Evolutionary conservation across 2,329 filamentous ascomycete genomes (phyloP).

Genomic region (Ceratocystiopsis minuta): DNA sequence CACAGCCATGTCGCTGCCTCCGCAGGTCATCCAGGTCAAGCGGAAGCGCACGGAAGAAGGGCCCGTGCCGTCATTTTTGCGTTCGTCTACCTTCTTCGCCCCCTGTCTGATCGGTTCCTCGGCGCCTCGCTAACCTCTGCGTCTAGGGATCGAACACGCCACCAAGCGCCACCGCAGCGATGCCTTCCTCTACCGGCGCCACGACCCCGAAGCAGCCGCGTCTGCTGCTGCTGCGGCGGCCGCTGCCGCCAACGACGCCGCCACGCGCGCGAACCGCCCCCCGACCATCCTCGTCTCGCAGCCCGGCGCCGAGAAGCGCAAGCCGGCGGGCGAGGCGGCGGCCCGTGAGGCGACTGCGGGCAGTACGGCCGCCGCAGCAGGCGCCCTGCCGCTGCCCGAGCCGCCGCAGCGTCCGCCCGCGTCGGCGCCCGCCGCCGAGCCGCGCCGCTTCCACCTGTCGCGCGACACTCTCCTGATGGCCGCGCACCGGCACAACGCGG

Average conservation of each 20-base stretch:
- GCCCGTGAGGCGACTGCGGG: no score
- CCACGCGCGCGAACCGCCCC: constrained; percentile 6
- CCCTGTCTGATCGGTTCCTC: neutral
- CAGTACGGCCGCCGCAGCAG: no score
- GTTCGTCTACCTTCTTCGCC: constrained; percentile 11
- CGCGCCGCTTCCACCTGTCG: constrained; percentile 38
- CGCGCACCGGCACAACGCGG: constrained; percentile 13
- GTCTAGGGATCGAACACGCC: constrained; percentile 24
- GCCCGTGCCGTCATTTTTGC: constrained; percentile 38
- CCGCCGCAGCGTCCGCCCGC: neutral
- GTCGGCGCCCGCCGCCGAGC: constrained; percentile 13
- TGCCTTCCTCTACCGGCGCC: constrained; percentile 38
- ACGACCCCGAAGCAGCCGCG: constrained; percentile 16
- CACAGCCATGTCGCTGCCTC: constrained; percentile 33
- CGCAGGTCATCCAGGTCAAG: constrained; percentile 41
- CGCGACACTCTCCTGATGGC: constrained; percentile 6
- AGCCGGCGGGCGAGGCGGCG: neutral
- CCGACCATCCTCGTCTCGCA: constrained; percentile 27
- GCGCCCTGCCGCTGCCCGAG: neutral
- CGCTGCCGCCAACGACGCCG: constrained; percentile 13
- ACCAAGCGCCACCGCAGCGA: constrained; percentile 35
- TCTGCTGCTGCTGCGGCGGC: constrained; percentile 5
- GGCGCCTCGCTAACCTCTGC: neutral
- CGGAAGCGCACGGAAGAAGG: constrained; percentile 37
- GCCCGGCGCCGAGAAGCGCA: constrained; percentile 19